Base-by-base conservation (phyloP, 768 basidiomycete species). In the Lactarius sp. region DNA sequence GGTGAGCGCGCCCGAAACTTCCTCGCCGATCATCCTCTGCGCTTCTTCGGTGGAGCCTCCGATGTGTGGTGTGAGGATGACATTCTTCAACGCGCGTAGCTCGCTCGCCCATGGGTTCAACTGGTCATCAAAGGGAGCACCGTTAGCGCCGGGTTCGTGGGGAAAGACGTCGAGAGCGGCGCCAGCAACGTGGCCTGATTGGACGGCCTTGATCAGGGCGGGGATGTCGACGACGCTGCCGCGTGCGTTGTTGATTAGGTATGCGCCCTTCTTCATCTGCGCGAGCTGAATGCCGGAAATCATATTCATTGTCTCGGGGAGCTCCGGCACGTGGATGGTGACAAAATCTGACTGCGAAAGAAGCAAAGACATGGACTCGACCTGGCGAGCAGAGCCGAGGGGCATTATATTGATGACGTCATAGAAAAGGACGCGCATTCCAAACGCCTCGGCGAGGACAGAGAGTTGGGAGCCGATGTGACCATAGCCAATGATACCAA, bases 41-140 rank as follows among this genome's bases (percentile, higher is more conserved):
- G 97, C 97, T 74, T 99, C 97, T 74, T 99, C 97, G 18, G 97
- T 99, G 36, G 96, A 98, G 46, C 97, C 97, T 62, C 97, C 97
- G 71, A 99, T 98, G 73, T 99, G 97, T 22, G 97, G 97, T 0
- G 97, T 98, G 70, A 98, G 87, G 71, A 98, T 94, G 65, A 98
- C 84, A 75, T 99, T 99, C 56, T 88, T 86, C 61, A 94, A 77
- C 1, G 77, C 75, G 63, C 92, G 83, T 34, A 99, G 83, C 27
- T 83, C 75, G 66, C 82, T 85, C 6, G 91, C 82, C 88, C 94
- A 99, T 1, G 85, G 55, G 72, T 96, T 98, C 68, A 98, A 78
- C 70, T 87, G 79, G 76, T 98, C 87, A 73, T 93, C 88, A 75
- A 99, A 98, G 1, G 86, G 81, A 6, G 89, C 80, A 47, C 97